phyloP scores from a whole-genome alignment of 2,329 filamentous ascomycete genomes.

The Neopestalotiopsis sp. region DNA sequence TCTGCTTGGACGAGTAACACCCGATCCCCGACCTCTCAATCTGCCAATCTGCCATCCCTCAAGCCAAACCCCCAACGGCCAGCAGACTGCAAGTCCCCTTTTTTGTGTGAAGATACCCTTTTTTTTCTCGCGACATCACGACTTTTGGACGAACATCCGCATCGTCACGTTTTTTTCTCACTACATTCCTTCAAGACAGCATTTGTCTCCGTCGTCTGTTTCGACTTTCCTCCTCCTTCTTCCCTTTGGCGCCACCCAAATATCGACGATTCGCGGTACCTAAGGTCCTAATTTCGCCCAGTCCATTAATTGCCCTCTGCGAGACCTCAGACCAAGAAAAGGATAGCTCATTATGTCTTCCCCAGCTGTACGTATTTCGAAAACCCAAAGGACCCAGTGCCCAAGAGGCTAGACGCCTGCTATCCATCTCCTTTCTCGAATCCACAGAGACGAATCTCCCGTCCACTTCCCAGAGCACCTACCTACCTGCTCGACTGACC shows the following conservation, averaged over 20 bases:
- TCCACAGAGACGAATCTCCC: constrained; percentile 6
- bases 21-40: constrained; percentile 18
- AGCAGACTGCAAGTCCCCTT: constrained; percentile 19
- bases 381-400: background rate
- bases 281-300: background rate
- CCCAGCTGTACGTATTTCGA: constrained; percentile 38
- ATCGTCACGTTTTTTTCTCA: constrained; percentile 13
- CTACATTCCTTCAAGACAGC: background rate
- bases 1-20: background rate
- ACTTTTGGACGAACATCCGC: constrained; percentile 18
- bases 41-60: constrained; percentile 12
- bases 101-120: constrained; percentile 21
- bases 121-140: constrained; percentile 19
- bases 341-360: constrained; percentile 41
- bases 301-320: constrained; percentile 9
- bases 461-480: constrained; percentile 5
- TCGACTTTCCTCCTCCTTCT: constrained; percentile 1
- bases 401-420: background rate
- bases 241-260: background rate
- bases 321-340: constrained; percentile 13
- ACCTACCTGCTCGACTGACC: constrained; percentile 1
- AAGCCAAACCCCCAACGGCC: constrained; percentile 13
- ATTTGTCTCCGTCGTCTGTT: background rate
- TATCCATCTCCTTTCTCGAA: constrained; percentile 10
- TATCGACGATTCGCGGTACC: background rate